Evolutionary conservation across 2,329 filamentous ascomycete genomes (phyloP), one percentile per base, ranked within the genome.

Genomic region (Ophiostoma perfectum): DNA sequence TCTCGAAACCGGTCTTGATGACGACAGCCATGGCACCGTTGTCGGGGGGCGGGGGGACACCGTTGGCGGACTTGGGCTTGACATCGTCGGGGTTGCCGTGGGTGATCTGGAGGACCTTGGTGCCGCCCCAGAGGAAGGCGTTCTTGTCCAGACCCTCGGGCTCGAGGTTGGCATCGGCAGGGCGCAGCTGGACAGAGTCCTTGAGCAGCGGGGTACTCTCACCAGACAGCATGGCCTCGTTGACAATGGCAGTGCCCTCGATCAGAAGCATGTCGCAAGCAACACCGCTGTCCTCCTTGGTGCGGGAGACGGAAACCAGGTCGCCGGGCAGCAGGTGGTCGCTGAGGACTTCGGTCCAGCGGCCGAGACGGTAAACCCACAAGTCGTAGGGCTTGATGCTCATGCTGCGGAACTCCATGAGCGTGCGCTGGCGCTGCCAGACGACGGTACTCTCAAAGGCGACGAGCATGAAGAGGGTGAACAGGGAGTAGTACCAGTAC

Each of bases 401-500:
- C 96, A 99, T 99, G 74, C 94, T 93, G 65, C 95, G 92, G 82
- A 99, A 99, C 80, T 99, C 95, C 76, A 86, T 96, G 73, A 99
- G 81, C 1, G 96, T 99, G 73, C 94, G 87, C 84, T 99, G 95
- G 70, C 95, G 89, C 81, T 99, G 95, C 96, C 95, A 99, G 16
- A 99, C 96, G 49, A 99, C 96, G 2, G 95, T 99, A 78, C 93
- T 97, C 82, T 99, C 95, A 74, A 99, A 99, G 70, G 88, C 89
- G 73, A 99, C 92, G 68, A 99, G 87, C 96, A 99, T 99, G 81
- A 98, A 93, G 36, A 99, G 88, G 0, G 96, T 99, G 80, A 99
- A 99, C 27, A 99, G 86, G 71, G 95, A 98, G 81, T 99, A 99
- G 83, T 99, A 99, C 95, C 96, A 99, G 81, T 98, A 99, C 80